A percentile compares a stretch with the other conserved stretches of the same genome.
phyloP scores from a whole-genome alignment of 2,329 filamentous ascomycete genomes.

The Zasmidium angulare region DNA sequence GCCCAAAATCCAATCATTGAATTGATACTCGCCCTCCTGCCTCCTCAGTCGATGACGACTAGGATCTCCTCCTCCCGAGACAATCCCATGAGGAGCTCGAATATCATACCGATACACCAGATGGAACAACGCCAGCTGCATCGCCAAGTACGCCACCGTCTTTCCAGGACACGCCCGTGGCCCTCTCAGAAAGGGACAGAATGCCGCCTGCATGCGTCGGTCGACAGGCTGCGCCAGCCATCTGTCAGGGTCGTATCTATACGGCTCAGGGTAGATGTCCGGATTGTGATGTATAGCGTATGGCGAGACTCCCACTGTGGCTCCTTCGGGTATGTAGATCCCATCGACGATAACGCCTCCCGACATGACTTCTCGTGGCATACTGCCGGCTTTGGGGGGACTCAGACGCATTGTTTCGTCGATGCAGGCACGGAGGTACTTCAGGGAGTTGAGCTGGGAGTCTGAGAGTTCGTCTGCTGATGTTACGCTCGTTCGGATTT shows the following conservation, averaged over 20 bases:
- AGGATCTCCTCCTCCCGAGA: background rate
- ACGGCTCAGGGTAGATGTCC: background rate
- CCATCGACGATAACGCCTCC: background rate
- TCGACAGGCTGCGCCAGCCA: background rate
- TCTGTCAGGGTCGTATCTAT: background rate
- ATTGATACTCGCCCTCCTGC: background rate
- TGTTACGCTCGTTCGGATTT: background rate
- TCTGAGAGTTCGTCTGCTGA: background rate
- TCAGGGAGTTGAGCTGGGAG: background rate
- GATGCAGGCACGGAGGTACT: background rate
- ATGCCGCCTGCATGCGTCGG: background rate
- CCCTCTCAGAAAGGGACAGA: background rate
- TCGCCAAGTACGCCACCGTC: background rate
- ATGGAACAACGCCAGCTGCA: background rate
- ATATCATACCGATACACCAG: background rate
- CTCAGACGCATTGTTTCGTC: background rate
- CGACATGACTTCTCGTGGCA: background rate
- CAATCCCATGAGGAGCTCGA: background rate
- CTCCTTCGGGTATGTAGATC: background rate
- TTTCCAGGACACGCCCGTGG: background rate
- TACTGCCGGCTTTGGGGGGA: background rate
- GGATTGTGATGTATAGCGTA: conserved; percentile 1
- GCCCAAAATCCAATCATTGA: background rate
- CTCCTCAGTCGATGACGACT: background rate
- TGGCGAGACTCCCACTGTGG: background rate